These are phyloP conservation scores for Dorcoceras hygrometricum DNA, from an alignment of 257 asterid species.

Conservation along the genomic window DNA sequence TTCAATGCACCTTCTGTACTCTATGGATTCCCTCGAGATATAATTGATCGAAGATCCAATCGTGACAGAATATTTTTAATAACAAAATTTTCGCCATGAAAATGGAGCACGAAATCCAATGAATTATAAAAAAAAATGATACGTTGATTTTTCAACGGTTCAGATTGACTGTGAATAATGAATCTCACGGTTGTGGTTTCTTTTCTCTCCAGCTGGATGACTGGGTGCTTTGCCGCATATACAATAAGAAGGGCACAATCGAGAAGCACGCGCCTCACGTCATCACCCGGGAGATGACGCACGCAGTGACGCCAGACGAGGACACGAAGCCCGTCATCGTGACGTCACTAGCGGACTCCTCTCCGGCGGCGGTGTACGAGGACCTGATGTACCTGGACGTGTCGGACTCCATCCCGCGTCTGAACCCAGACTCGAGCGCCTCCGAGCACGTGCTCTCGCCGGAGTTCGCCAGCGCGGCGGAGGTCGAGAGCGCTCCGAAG, in stretches of 20 bases:
- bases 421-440: slow-evolving; percentile 31
- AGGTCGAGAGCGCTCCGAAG: slow-evolving; percentile 78
- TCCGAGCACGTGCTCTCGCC: slow-evolving; percentile 36
- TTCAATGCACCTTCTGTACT: background rate
- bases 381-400: slow-evolving; percentile 29
- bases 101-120: too few relatives aligned
- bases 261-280: slow-evolving; percentile 32
- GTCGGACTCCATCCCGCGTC: slow-evolving; percentile 28
- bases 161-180: background rate
- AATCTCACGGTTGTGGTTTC: slow-evolving; percentile 4
- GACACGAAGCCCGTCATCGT: slow-evolving; percentile 40
- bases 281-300: slow-evolving; percentile 21
- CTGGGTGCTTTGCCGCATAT: slow-evolving; percentile 66
- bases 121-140: too few relatives aligned
- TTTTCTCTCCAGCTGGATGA: slow-evolving; percentile 46
- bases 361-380: slow-evolving; percentile 17
- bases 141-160: background rate
- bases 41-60: background rate
- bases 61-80: too few relatives aligned
- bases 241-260: slow-evolving; percentile 49
- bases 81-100: too few relatives aligned
- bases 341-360: slow-evolving; percentile 20
- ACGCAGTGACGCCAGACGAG: slow-evolving; percentile 23
- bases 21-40: background rate
- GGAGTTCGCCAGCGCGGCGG: slow-evolving; percentile 34